Evolutionary conservation across 2,329 filamentous ascomycete genomes (phyloP).

Genomic region (Chaetomium sp.): DNA sequence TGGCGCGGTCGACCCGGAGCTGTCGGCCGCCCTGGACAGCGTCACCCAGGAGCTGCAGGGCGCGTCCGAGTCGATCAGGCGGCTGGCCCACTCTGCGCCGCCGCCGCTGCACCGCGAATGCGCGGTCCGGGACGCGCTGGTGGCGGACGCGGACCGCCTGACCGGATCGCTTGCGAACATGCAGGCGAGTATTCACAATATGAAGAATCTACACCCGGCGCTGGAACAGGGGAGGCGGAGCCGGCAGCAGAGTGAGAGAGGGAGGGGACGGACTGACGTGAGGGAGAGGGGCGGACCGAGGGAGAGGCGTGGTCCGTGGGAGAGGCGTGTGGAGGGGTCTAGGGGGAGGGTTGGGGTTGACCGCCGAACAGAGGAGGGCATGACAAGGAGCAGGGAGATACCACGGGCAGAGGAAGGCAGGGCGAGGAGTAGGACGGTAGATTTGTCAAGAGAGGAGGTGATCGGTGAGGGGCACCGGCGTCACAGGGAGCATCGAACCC

Average conservation of each 20-base stretch:
- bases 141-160: slow-evolving; percentile 28
- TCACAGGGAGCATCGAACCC: slow-evolving; percentile 1
- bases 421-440: neutral
- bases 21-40: slow-evolving; percentile 31
- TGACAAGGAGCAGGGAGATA: neutral
- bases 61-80: slow-evolving; percentile 25
- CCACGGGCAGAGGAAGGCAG: neutral
- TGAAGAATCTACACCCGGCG: slow-evolving; percentile 32
- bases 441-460: neutral
- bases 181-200: slow-evolving; percentile 31
- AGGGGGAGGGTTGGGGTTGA: neutral
- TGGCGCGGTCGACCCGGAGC: slow-evolving; percentile 23
- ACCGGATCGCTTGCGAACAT: slow-evolving; percentile 25
- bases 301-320: neutral
- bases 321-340: neutral
- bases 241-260: neutral
- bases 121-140: slow-evolving; percentile 28
- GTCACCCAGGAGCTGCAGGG: slow-evolving; percentile 30
- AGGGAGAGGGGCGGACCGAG: slow-evolving; percentile 1
- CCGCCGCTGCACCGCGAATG: slow-evolving; percentile 28
- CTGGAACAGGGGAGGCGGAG: slow-evolving; percentile 1
- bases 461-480: neutral
- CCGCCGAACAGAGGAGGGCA: neutral
- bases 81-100: slow-evolving; percentile 20
- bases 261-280: neutral